Conservation (phyloP, 192 early-diverging fungal genomes). For the Coemansia sp. region DNA sequence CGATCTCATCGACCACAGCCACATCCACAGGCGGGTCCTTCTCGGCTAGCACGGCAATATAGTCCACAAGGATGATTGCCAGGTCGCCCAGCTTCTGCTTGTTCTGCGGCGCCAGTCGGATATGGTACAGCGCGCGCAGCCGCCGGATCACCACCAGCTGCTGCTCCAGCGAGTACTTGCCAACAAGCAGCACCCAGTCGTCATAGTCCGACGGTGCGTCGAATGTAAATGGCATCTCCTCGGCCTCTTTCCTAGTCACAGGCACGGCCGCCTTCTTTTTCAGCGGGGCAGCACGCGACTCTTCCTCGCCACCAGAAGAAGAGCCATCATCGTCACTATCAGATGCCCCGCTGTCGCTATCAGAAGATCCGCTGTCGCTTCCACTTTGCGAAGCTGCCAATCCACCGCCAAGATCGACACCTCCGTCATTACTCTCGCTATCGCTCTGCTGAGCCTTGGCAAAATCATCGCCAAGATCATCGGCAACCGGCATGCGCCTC, state of each 20-base stretch:
- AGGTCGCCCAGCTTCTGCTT: constrained; percentile 69
- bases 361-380: constrained; percentile 16
- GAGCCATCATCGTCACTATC: constrained; percentile 38
- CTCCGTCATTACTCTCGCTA: constrained; percentile 15
- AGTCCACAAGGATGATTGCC: constrained; percentile 67
- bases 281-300: constrained; percentile 8
- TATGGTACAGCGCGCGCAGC: constrained; percentile 80
- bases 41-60: constrained; percentile 63
- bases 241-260: constrained; percentile 23
- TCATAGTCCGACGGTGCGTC: constrained; percentile 71
- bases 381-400: constrained; percentile 24
- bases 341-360: constrained; percentile 17
- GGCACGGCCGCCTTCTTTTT: constrained; percentile 54
- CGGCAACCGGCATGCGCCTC: constrained; percentile 58
- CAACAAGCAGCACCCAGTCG: constrained; percentile 68
- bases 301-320: constrained; percentile 53
- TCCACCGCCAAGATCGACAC: constrained; percentile 39
- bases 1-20: constrained; percentile 57
- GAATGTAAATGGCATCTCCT: constrained; percentile 83
- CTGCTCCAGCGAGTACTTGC: constrained; percentile 65
- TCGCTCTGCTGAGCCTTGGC: constrained; percentile 46
- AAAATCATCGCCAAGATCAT: constrained; percentile 73
- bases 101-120: constrained; percentile 81
- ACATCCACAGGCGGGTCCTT: constrained; percentile 59
- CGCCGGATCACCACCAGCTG: constrained; percentile 75